Base-by-base conservation (phyloP, 306 rosid species). In the Sphenostylis stenocarpa region DNA sequence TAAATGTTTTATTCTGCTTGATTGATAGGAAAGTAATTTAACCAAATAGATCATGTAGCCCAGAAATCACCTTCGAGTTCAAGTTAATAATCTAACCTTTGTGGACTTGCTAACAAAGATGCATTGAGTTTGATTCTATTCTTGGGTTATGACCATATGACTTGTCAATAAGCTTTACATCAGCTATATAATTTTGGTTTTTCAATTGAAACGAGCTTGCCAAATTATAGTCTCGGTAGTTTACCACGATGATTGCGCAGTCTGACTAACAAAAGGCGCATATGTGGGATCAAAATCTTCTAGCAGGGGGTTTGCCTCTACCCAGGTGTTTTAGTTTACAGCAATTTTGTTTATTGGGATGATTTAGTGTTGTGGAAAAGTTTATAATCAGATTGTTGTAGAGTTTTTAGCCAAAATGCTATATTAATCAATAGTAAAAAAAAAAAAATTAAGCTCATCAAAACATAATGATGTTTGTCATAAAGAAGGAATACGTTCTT, bases 1-100 rank as follows among this genome's bases (percentile, higher is more conserved):
- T 49, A 29, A 17, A 70, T 70, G 47, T 70, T 70, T 49, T 29
- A 17, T 70, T 49, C 62, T 70, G 47, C 19, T 29, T 70, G 31
- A 29, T 49, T 70, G 75, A 70, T 49, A 70, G 61, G 75, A 31
- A 31, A 70, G 62, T 49, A 31, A 49, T 31, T 49, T 48, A 70
- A 70, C 75, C 62, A 31, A 8, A 47, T 31, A 33, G 61, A 48
- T 31, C 33, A 29, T 70, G 47, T 70, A 70, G 20, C 47, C 21
- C 31, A 31, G 20, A 49, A 70, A 48, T 70, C 60, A 49, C 47
- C 17, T 10, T n/a, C 21, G 11, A 49, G 62, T 47, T 69, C 72
- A 31, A 49, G 45, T 17, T 48, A 47, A 70, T 70, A 49, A 48
- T 48, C 74, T 69, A 29, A 29, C 47, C 47, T 70, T 51, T 70